Base-by-base conservation (phyloP, 768 basidiomycete genomes). In the Tylopilus vinaceipallidus region DNA sequence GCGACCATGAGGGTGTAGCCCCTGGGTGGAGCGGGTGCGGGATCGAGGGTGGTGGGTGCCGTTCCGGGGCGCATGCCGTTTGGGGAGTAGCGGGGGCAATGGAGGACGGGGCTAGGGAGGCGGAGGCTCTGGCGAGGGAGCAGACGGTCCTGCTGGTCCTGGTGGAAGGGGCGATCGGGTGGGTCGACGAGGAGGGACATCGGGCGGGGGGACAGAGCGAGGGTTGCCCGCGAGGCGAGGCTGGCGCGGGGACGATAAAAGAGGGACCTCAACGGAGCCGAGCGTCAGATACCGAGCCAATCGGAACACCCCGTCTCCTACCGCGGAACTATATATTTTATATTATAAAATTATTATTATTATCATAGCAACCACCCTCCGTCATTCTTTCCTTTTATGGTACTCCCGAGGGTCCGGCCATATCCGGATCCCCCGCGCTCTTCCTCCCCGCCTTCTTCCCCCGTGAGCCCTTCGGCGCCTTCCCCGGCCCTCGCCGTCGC, bases 1-100 rank as follows among this genome's bases (percentile, higher is more conserved):
- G 88, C 89, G 63, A 89, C 88, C 73, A 91, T 85, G 68, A 91
- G 73, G 59, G 84, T 84, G 73, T 80, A 79, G 32, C 73, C 72
- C 61, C 59, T 64, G 63, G 61, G 55, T 49, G 52, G 53, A 62
- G 47, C 52, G 59, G 50, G 49, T 50, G 52, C 54, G 56, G 54
- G 46, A 61, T 60, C 63, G 60, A 59, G 50, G 58, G 52, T 41
- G 63, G 53, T 62, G 66, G 45, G 47, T 32, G 52, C 44, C 46
- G 62, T 53, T 62, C 67, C 67, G 65, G 55, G 45, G 52, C 42
- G 61, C 51, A 68, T 56, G 54, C 56, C 55, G 52, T 63, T 64
- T 39, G 49, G 65, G 58, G 58, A 52, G 46, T 59, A 58, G 55
- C 51, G 54, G 52, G 40, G 49, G 47, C 52, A 53, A 52, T 50